Evolutionary conservation across 1,284 basidiomycete species (phyloP).

Genomic region (Jaminaea rosea): DNA sequence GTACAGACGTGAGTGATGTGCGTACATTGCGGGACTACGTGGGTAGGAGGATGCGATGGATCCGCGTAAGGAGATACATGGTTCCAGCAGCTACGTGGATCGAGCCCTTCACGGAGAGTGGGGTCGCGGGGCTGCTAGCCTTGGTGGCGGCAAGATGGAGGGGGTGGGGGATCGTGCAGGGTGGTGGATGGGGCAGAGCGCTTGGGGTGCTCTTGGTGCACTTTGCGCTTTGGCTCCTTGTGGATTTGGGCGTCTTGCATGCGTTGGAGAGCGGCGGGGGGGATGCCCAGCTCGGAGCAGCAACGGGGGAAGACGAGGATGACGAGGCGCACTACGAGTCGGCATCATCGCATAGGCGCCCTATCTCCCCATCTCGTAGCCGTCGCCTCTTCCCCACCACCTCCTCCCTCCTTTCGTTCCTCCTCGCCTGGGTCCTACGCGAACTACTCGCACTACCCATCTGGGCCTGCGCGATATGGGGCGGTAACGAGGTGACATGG

Average conservation of each 20-base stretch:
- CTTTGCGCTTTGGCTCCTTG: conserved; percentile 12
- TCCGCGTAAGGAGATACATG: conserved; percentile 45
- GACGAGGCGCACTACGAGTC: conserved; percentile 11
- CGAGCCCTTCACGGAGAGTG: conserved; percentile 43
- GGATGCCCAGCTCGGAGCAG: conserved; percentile 10
- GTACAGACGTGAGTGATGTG: conserved; percentile 42
- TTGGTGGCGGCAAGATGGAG: too few species aligned
- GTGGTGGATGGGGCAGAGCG: neutral
- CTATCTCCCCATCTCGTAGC: neutral
- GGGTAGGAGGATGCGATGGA: conserved; percentile 43
- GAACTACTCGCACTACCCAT: conserved; percentile 42
- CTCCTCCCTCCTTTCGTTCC: neutral
- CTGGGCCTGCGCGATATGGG: conserved; percentile 41
- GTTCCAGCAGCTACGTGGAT: conserved; percentile 34
- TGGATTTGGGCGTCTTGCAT: conserved; percentile 14
- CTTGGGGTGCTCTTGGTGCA: conserved; percentile 13
- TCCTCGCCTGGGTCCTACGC: conserved; percentile 30
- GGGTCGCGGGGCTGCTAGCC: conserved; percentile 34
- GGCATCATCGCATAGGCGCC: conserved; percentile 9
- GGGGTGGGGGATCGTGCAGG: conserved; percentile 7
- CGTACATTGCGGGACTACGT: conserved; percentile 38
- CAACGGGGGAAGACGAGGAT: conserved; percentile 15
- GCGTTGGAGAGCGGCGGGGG: conserved; percentile 14
- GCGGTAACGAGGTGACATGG: conserved; percentile 8
- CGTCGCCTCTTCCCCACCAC: conserved; percentile 1